Base-by-base conservation (phyloP, 2,329 filamentous ascomycete species). In the Ophiostoma sp. region DNA sequence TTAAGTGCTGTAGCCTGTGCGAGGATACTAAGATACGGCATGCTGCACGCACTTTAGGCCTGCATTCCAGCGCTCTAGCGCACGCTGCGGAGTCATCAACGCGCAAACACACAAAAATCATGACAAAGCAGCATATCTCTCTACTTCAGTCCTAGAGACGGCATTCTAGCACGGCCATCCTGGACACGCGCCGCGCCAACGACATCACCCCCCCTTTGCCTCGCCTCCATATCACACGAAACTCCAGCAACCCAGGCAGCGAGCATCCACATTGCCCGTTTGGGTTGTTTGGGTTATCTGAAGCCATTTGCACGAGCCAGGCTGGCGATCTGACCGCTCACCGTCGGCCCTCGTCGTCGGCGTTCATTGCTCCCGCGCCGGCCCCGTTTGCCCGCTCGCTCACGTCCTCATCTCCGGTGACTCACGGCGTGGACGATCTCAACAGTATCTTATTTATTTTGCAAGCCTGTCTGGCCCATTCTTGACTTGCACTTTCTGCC, bases 1-100 rank as follows among this genome's bases (percentile, higher is more conserved):
- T 60, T 60, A 8, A 16, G 18, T 16, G 14, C 14, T 47, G 49
- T 55, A 55, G 47, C n/a, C 47, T 52, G 16, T 16, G 11, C n/a
- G 14, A 16, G 47, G 27, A 55, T 18, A 18, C 49, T 11, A 55
- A 27, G n/a, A 55, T 16, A 60, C 12, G 38, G 40, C 41, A 42
- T 63, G 38, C 55, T 69, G 66, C 66, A 66, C 64, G 58, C 66
- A 69, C 68, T 69, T 67, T 45, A 62, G 27, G 11, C 38, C 18
- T 66, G 16, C 47, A 65, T 49, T 52, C 42, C 47, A 7, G 40
- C 38, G 40, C 27, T 27, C 27, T 27, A 27, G 27, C 27, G 27
- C 27, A 27, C 27, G 27, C 27, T 27, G 27, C 27, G 27, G 27
- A 27, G 27, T 27, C 1, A 27, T 27, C 2, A 27, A 27, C 27